Conservation (phyloP, 2,329 filamentous ascomycete species). For the Claviceps digitariae region DNA sequence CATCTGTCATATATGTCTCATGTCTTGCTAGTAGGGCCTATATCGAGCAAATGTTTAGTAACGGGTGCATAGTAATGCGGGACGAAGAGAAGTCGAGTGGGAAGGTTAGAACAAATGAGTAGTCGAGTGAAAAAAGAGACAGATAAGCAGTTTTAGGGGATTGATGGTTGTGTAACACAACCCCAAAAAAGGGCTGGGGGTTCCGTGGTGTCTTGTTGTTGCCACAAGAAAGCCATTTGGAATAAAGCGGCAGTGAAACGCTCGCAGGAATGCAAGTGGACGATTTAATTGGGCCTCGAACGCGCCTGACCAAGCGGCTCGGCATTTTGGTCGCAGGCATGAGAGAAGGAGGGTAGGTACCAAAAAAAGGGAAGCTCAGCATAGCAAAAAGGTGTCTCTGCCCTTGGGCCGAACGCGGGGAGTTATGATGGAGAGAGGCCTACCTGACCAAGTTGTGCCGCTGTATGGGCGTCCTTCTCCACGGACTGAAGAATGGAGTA, state of each 20-base stretch:
- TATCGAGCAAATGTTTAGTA: slow-evolving; percentile 53
- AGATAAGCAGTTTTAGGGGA: too few species aligned
- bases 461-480: slow-evolving; percentile 76
- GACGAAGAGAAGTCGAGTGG: neutral
- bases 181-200: neutral
- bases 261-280: slow-evolving; percentile 4
- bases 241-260: neutral
- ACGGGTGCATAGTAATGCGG: slow-evolving; percentile 20
- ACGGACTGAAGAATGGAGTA: slow-evolving; percentile 63
- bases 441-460: slow-evolving; percentile 87
- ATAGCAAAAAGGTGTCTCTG: neutral
- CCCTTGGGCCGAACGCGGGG: neutral
- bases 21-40: slow-evolving; percentile 87
- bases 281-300: neutral
- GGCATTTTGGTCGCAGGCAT: neutral
- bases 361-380: neutral
- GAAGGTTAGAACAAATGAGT: neutral
- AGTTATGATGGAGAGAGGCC: slow-evolving; percentile 17
- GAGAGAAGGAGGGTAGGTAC: neutral
- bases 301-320: neutral
- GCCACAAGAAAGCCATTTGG: neutral
- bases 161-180: neutral
- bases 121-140: neutral
- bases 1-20: slow-evolving; percentile 87
- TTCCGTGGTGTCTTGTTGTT: neutral